These are phyloP conservation scores for Orbilia javanica DNA, from an alignment of 2,329 filamentous ascomycete genomes.

Conservation along the genomic window DNA sequence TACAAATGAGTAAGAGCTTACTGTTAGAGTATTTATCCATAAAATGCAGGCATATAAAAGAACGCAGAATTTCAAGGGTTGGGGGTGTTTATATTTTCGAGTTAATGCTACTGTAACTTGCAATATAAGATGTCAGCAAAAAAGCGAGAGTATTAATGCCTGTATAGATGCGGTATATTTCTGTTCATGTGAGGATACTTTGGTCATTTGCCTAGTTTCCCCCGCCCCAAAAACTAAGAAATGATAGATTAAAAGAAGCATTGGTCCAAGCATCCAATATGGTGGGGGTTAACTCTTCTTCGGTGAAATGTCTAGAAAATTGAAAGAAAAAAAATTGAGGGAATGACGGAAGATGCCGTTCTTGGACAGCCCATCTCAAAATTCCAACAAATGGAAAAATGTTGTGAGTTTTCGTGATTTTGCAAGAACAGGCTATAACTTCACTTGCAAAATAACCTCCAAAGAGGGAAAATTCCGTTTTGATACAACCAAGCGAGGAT, in stretches of 20 bases:
- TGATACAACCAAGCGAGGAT: conserved; percentile 5
- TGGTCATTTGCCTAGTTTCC: conserved; percentile 2
- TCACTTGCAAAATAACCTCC: not conserved
- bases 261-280: conserved; percentile 23
- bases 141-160: conserved; percentile 6
- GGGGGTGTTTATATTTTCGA: not conserved
- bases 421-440: conserved; percentile 36
- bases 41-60: conserved; percentile 25
- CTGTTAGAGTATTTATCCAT: conserved; percentile 14
- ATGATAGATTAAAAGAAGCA: not conserved
- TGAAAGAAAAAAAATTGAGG: conserved; percentile 3
- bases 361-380: not conserved
- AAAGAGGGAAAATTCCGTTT: conserved; percentile 30
- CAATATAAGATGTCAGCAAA: conserved; percentile 25
- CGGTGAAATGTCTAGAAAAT: conserved; percentile 11
- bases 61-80: not conserved
- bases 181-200: conserved; percentile 8
- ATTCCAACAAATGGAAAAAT: conserved; percentile 23
- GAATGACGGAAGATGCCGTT: conserved; percentile 26
- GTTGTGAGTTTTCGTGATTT: conserved; percentile 3
- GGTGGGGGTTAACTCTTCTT: conserved; percentile 4
- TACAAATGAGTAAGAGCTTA: conserved; percentile 2
- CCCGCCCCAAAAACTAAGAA: not conserved
- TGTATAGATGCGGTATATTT: conserved; percentile 44
- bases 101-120: not conserved